Conservation (phyloP, 2,329 filamentous ascomycete genomes). For the Aspergillus hortae region DNA sequence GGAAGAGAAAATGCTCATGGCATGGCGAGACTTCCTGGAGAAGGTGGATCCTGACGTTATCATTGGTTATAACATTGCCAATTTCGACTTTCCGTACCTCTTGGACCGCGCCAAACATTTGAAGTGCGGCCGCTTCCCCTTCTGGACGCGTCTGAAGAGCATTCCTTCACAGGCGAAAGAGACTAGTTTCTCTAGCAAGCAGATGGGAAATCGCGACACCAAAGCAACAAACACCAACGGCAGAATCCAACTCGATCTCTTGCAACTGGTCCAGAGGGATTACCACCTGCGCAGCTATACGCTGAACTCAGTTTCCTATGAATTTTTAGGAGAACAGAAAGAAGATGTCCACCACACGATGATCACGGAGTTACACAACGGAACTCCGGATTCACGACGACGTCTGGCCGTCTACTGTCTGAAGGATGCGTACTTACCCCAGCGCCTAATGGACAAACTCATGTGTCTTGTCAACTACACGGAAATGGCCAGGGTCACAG, state of each 20-base stretch:
- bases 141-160: conserved; percentile 76
- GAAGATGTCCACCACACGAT: conserved; percentile 99
- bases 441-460: conserved; percentile 92
- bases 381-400: conserved; percentile 85
- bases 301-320: conserved; percentile 89
- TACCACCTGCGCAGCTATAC: conserved; percentile 96
- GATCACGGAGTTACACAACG: conserved; percentile 98
- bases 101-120: conserved; percentile 82
- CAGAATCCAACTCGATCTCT: conserved; percentile 82
- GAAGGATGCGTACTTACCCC: conserved; percentile 94
- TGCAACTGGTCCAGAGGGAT: conserved; percentile 94
- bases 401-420: conserved; percentile 92
- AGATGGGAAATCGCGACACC: conserved; percentile 94
- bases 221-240: conserved; percentile 95
- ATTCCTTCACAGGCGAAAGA: conserved; percentile 69
- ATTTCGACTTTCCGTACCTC: conserved; percentile 97
- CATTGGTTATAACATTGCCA: conserved; percentile 97
- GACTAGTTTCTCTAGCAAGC: conserved; percentile 91
- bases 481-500: conserved; percentile 98
- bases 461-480: conserved; percentile 99
- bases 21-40: conserved; percentile 86
- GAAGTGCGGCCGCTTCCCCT: conserved; percentile 75
- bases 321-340: conserved; percentile 95
- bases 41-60: conserved; percentile 95
- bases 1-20: conserved; percentile 86